Evolutionary conservation across 371 early-diverging fungal genomes (phyloP).

Genomic region (Amoeboradix gromovi): DNA sequence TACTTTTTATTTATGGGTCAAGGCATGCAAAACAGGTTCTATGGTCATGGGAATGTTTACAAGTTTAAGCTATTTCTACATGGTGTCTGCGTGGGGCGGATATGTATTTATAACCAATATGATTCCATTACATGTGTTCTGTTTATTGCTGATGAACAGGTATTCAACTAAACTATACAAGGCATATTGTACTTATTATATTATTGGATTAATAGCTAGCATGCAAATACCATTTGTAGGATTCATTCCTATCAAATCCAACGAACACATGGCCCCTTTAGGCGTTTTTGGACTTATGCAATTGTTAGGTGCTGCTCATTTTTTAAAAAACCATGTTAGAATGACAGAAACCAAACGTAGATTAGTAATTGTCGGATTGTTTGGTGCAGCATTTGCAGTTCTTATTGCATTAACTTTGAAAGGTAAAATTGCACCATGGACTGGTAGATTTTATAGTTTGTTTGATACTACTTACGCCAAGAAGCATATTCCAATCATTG

Average conservation of each 20-base stretch:
- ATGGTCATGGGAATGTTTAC: slow-evolving; percentile 53
- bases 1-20: slow-evolving; percentile 86
- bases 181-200: slow-evolving; percentile 83
- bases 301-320: slow-evolving; percentile 57
- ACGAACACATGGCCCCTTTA: slow-evolving; percentile 94
- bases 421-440: slow-evolving; percentile 85
- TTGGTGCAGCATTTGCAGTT: slow-evolving; percentile 17
- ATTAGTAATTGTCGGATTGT: slow-evolving; percentile 26
- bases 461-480: slow-evolving; percentile 97
- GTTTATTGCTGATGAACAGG: slow-evolving; percentile 74
- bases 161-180: slow-evolving; percentile 74
- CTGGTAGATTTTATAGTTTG: slow-evolving; percentile 91
- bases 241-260: slow-evolving; percentile 78
- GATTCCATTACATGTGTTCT: slow-evolving; percentile 84
- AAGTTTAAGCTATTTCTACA: slow-evolving; percentile 88
- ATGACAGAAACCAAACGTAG: slow-evolving; percentile 24
- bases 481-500: slow-evolving; percentile 92
- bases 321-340: slow-evolving; percentile 40
- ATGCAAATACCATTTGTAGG: slow-evolving; percentile 98
- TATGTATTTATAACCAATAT: slow-evolving; percentile 95
- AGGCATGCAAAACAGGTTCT: slow-evolving; percentile 64
- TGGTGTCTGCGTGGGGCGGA: slow-evolving; percentile 98
- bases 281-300: slow-evolving; percentile 75
- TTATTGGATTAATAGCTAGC: slow-evolving; percentile 67
- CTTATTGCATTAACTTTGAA: slow-evolving; percentile 35